Evolutionary conservation across 495 filamentous ascomycete species (phyloP), one percentile per base, ranked within the genome.

Genomic region (Penicillium simplicissimum): DNA sequence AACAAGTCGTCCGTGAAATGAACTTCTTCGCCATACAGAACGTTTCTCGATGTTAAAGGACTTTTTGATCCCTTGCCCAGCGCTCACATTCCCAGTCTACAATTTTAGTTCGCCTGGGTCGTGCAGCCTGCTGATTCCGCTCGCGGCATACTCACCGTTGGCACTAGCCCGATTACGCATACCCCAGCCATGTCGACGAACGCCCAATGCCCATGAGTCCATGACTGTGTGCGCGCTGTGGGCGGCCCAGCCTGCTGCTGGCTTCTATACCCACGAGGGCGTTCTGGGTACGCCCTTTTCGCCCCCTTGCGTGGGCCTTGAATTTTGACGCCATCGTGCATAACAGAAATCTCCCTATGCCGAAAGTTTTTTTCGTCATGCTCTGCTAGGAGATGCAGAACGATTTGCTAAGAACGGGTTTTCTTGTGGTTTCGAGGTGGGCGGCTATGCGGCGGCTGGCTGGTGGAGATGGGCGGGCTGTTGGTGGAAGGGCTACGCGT

Each of bases 191-290:
- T 55, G 65, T 57, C 33, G 68, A 68, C 8, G 43, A 83, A 83
- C 64, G 78, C 74, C 51, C n/a, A n/a, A n/a, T n/a, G n/a, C n/a
- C n/a, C n/a, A n/a, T n/a, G n/a, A n/a, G n/a, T n/a, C n/a, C 70
- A 80, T 40, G 57, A 81, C 13, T 79, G 83, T 31, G 28, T 31
- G 28, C 52, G 61, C 49, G 1, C 59, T 79, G 7, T 82, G 79
- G 37, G 19, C 62, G 4, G 58, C 54, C 8, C 59, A 71, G 56
- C 71, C 73, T 4, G 79, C 74, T 8, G 78, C 78, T 0, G 63
- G 65, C 7, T 61, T 79, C 54, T 81, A 76, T 63, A 74, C 76
- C 14, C 81, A 83, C 55, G 75, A 81, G 58, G 76, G 74, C 8
- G 66, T 77, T 19, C 61, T 82, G 59, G 78, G 73, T 47, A 82